These are phyloP conservation scores for Magnaporthiopsis poae DNA, from an alignment of 2,329 filamentous ascomycete genomes.

Conservation along the genomic window DNA sequence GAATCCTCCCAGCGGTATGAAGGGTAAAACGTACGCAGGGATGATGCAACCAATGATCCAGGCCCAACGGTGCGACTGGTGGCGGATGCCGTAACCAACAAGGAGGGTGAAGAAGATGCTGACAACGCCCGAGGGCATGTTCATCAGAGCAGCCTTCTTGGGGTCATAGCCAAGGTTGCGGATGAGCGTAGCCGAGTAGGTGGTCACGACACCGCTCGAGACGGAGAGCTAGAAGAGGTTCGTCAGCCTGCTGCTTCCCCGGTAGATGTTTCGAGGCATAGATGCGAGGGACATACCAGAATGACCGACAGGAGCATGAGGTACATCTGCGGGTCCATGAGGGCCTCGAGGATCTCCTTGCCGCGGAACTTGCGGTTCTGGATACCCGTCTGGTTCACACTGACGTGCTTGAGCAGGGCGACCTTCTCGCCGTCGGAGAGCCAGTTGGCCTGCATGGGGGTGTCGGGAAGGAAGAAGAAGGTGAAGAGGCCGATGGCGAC, in stretches of 20 bases:
- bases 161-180: conserved; percentile 13
- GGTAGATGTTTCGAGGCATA: neutral
- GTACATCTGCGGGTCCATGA: conserved; percentile 14
- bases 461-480: conserved; percentile 23
- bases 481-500: conserved; percentile 20
- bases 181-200: conserved; percentile 14
- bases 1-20: neutral
- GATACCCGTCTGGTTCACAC: conserved; percentile 28
- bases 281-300: conserved; percentile 10
- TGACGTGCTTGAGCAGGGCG: conserved; percentile 22
- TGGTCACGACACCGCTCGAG: conserved; percentile 15
- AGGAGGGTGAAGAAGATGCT: conserved; percentile 42
- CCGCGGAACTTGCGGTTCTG: conserved; percentile 13
- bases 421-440: conserved; percentile 21
- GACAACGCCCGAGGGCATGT: conserved; percentile 12
- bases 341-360: conserved; percentile 13
- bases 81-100: conserved; percentile 37
- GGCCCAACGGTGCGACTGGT: conserved; percentile 34
- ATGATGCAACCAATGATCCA: conserved; percentile 37
- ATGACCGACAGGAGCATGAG: conserved; percentile 16
- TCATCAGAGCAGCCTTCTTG: conserved; percentile 9
- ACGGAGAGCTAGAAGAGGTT: conserved; percentile 32
- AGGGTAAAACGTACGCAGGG: conserved; percentile 25
- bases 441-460: conserved; percentile 25
- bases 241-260: neutral